Conservation (phyloP, 1,284 basidiomycete species). For the Fistulina hepatica region DNA sequence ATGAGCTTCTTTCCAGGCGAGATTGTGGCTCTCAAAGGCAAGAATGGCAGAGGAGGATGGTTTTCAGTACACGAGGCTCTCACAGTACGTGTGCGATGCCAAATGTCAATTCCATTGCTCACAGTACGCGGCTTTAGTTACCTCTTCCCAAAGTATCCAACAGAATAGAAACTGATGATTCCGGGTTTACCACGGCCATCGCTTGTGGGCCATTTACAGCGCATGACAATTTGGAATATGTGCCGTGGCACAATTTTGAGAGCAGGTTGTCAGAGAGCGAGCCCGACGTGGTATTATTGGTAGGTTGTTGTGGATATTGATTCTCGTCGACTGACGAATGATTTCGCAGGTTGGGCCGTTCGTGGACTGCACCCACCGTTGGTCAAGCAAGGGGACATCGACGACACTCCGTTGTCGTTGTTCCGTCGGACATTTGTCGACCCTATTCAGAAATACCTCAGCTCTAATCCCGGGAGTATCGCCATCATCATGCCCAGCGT, state of each 20-base stretch:
- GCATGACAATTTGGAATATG: constrained; percentile 66
- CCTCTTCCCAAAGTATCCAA: constrained; percentile 25
- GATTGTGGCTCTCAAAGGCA: constrained; percentile 77
- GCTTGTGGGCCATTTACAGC: constrained; percentile 78
- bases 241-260: constrained; percentile 54
- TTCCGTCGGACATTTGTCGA: constrained; percentile 61
- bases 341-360: constrained; percentile 76
- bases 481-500: constrained; percentile 76
- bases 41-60: constrained; percentile 82
- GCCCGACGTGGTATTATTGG: constrained; percentile 74
- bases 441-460: constrained; percentile 49
- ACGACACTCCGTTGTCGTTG: constrained; percentile 52
- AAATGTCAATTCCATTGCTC: constrained; percentile 8
- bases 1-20: constrained; percentile 84
- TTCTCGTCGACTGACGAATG: constrained; percentile 4
- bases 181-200: constrained; percentile 52
- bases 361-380: constrained; percentile 66
- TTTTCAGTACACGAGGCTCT: constrained; percentile 82
- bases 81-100: constrained; percentile 41
- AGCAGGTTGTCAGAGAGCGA: constrained; percentile 44
- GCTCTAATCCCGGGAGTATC: constrained; percentile 54
- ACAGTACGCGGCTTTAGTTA: constrained; percentile 38
- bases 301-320: constrained; percentile 27
- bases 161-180: constrained; percentile 24
- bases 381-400: constrained; percentile 63